Percentiles rank a stretch among this genome's conserved stretches.
These are phyloP conservation scores for Hortaea werneckii DNA, from an alignment of 2,329 filamentous ascomycete species.

Conservation along the genomic window DNA sequence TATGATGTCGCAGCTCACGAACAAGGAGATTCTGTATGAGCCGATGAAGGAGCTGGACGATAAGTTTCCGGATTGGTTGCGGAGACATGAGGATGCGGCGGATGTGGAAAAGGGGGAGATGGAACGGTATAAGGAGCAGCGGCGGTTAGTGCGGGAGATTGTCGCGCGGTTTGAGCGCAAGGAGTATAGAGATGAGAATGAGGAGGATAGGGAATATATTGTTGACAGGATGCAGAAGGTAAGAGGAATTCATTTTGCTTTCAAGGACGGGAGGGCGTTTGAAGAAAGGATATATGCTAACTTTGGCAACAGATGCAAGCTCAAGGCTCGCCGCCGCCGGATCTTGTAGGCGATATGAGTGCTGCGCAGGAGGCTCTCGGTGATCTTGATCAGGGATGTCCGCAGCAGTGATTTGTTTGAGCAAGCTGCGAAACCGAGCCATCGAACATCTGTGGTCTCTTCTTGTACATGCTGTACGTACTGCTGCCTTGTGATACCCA, in stretches of 20 bases:
- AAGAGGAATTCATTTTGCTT: conserved; percentile 17
- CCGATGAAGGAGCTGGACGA: conserved; percentile 95
- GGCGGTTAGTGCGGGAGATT: conserved; percentile 71
- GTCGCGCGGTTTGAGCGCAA: conserved; percentile 77
- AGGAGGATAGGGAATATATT: conserved; percentile 77
- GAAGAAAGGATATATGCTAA: not conserved
- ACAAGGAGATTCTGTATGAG: conserved; percentile 96
- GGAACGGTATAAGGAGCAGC: conserved; percentile 71
- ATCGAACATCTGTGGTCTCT: not conserved
- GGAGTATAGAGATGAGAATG: conserved; percentile 71
- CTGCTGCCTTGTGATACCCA: conserved; percentile 17
- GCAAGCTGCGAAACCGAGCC: not conserved
- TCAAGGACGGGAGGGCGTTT: not conserved
- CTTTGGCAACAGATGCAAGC: conserved; percentile 78
- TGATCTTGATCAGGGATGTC: conserved; percentile 50
- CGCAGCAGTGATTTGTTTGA: conserved; percentile 42
- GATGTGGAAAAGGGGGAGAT: conserved; percentile 68
- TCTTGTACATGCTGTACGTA: conserved; percentile 6
- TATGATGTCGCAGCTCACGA: conserved; percentile 98
- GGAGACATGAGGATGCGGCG: conserved; percentile 48
- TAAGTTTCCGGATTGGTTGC: conserved; percentile 86
- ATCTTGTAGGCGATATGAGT: conserved; percentile 82
- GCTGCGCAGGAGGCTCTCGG: conserved; percentile 61
- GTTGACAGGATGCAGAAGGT: conserved; percentile 98
- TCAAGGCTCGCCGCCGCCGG: conserved; percentile 77